phyloP scores from a whole-genome alignment of 2,329 filamentous ascomycete species.

The Scortechinia acanthostroma region DNA sequence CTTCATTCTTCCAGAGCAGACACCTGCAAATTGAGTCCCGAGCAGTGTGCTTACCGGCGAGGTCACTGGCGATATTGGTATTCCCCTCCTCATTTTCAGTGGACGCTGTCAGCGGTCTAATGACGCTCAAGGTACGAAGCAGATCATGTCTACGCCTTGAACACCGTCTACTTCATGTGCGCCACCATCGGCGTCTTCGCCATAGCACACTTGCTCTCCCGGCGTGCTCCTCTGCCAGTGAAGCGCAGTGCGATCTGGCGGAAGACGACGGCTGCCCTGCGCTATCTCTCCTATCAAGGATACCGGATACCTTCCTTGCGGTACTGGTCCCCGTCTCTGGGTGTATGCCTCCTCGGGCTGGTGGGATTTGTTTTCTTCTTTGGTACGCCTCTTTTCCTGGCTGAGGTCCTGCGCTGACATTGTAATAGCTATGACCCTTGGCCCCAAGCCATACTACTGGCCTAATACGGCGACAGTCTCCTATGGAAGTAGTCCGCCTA shows the following conservation, averaged over 20 bases:
- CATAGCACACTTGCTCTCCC: conserved; percentile 21
- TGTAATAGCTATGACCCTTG: conserved; percentile 36
- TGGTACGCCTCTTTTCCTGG: no score
- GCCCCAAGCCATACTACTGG: conserved; percentile 47
- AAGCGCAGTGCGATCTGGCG: conserved; percentile 18
- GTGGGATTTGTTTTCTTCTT: conserved; percentile 36
- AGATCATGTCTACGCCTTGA: conserved; percentile 41
- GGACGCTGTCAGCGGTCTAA: conserved; percentile 3
- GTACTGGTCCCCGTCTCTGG: conserved; percentile 34
- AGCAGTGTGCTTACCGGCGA: conserved; percentile 33
- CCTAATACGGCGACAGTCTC: conserved; percentile 25
- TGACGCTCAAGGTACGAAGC: conserved; percentile 35
- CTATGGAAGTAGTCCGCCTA: conserved; percentile 41
- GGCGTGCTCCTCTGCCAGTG: conserved; percentile 15
- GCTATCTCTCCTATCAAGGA: conserved; percentile 30
- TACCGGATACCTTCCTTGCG: conserved; percentile 20
- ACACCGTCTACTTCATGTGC: conserved; percentile 43
- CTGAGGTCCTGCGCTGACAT: no score
- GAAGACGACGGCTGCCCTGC: conserved; percentile 20
- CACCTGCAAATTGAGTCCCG: conserved; percentile 23
- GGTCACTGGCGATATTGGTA: conserved; percentile 40
- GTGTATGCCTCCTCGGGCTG: conserved; percentile 27
- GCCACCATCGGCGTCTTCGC: conserved; percentile 36
- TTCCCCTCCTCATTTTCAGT: conserved; percentile 8
- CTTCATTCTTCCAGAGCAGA: conserved; percentile 25